Conservation (phyloP, 2,329 filamentous ascomycete species). For the Phyllosticta citriasiana region DNA sequence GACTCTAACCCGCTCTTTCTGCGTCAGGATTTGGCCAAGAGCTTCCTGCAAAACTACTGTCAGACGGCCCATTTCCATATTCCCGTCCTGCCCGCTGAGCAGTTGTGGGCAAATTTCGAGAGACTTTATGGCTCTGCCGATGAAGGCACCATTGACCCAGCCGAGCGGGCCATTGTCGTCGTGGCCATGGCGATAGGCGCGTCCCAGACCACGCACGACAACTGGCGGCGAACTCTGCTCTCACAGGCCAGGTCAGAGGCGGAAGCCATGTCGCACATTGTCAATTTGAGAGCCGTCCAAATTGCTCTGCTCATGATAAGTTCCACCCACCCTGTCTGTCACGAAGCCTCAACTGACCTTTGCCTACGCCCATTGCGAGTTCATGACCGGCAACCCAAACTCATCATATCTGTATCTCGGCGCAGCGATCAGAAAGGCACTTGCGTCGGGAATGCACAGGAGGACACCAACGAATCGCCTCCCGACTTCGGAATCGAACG, state of each 20-base stretch:
- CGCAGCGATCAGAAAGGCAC: slow-evolving; percentile 5
- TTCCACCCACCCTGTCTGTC: background rate
- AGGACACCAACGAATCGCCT: background rate
- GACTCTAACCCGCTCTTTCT: slow-evolving; percentile 9
- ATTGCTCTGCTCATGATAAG: slow-evolving; percentile 8
- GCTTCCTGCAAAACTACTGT: slow-evolving; percentile 9
- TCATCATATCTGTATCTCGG: slow-evolving; percentile 7
- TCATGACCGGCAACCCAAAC: slow-evolving; percentile 7
- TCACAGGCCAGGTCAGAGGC: slow-evolving; percentile 6
- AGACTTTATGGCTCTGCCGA: slow-evolving; percentile 6
- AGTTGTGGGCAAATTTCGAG: slow-evolving; percentile 5
- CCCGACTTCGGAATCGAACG: slow-evolving; percentile 2
- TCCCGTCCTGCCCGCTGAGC: slow-evolving; percentile 3
- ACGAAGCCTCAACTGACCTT: background rate
- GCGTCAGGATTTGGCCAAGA: slow-evolving; percentile 2
- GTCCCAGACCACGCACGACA: slow-evolving; percentile 1
- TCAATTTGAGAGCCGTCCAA: slow-evolving; percentile 5
- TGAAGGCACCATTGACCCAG: slow-evolving; percentile 4
- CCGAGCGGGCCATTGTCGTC: slow-evolving; percentile 7
- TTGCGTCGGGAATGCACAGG: slow-evolving; percentile 9
- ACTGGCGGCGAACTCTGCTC: slow-evolving; percentile 3
- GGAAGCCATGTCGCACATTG: slow-evolving; percentile 3
- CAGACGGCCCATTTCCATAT: background rate
- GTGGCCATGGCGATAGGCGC: slow-evolving; percentile 9
- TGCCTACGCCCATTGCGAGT: slow-evolving; percentile 4